Base-by-base conservation (phyloP, 306 rosid genomes). In the Medicago arabica region DNA sequence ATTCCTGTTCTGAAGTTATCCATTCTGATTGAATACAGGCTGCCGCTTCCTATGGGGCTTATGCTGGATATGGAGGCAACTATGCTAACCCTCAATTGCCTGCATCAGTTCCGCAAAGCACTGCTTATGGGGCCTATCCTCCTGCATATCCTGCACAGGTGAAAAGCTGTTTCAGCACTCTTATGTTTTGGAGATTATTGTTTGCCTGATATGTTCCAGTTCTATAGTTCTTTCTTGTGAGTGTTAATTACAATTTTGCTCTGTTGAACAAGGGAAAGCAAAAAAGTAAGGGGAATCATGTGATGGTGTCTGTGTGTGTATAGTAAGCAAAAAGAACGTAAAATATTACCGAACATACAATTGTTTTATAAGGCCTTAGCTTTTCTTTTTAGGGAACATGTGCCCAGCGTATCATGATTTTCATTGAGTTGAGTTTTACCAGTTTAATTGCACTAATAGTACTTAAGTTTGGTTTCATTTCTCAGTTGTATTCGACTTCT, bases 131-230 rank as follows among this genome's bases (percentile, higher is more conserved):
- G 2, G 80, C 92, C 65, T 96, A 92, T 83, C 93, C 99, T 75
- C 82, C 93, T 44, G 72, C 98, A 21, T 96, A 96, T 80, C 92
- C 99, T 70, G 89, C 83, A 28, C 99, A 96, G 98, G 99, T 96
- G 73, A 60, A 21, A 38, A 71, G 25, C 71, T 78, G 67, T 51
- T 57, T 40, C 34, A 34, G n/a, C 19, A n/a, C n/a, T n/a, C 5
- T n/a, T 34, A 4, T 28, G 28, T 46, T 65, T 49, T 34, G 11
- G 28, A 69, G 67, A 34, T 74, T 68, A 8, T 68, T 62, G 74
- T 34, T 57, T 53, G 25, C 72, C 31, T n/a, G 40, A 9, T 16
- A 25, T 40, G 38, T 47, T 64, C 10, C 67, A 31, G 44, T 44
- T 60, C 41, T 15, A 47, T 41, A 8, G 25, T 49, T 59, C 41